These are phyloP conservation scores for Furcasterigmium sp. DNA, from an alignment of 2,329 filamentous ascomycete genomes.

Conservation along the genomic window DNA sequence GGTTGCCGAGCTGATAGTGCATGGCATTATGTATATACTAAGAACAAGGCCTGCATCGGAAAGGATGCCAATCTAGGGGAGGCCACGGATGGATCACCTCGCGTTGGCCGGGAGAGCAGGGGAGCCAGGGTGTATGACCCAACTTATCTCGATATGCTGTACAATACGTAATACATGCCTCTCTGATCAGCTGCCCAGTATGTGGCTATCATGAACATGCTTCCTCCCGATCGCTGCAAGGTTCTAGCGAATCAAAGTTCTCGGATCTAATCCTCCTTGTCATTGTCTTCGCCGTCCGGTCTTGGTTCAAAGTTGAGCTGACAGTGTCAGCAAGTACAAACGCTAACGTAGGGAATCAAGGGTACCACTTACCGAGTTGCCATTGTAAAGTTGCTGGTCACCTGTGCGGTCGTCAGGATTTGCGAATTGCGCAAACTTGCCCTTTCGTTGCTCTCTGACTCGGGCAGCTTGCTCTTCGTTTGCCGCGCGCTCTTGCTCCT, in stretches of 20 bases:
- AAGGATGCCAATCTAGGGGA: not conserved
- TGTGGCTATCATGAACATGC: not conserved
- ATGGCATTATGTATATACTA: not conserved
- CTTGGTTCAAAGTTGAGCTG: conserved; percentile 66
- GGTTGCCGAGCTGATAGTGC: conserved; percentile 6
- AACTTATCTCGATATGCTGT: conserved; percentile 1
- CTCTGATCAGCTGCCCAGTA: not conserved
- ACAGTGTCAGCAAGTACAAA: conserved; percentile 17
- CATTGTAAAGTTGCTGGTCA: conserved; percentile 79
- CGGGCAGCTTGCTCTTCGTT: conserved; percentile 15
- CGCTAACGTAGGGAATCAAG: not conserved
- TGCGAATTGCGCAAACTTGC: conserved; percentile 30
- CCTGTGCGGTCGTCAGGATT: conserved; percentile 49
- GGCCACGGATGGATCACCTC: conserved; percentile 2
- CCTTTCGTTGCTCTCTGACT: conserved; percentile 15
- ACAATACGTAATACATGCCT: conserved; percentile 2
- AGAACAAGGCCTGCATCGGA: not conserved
- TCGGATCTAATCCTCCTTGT: conserved; percentile 20
- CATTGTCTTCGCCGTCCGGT: conserved; percentile 48
- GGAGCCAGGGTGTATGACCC: too few species aligned
- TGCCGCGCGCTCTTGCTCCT: conserved; percentile 2
- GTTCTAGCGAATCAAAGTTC: too few species aligned
- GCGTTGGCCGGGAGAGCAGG: conserved; percentile 1
- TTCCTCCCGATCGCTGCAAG: not conserved
- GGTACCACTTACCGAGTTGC: conserved; percentile 67